These are phyloP conservation scores for Ananas comosus DNA, from an alignment of 176 grass and related monocot species.

Conservation along the genomic window DNA sequence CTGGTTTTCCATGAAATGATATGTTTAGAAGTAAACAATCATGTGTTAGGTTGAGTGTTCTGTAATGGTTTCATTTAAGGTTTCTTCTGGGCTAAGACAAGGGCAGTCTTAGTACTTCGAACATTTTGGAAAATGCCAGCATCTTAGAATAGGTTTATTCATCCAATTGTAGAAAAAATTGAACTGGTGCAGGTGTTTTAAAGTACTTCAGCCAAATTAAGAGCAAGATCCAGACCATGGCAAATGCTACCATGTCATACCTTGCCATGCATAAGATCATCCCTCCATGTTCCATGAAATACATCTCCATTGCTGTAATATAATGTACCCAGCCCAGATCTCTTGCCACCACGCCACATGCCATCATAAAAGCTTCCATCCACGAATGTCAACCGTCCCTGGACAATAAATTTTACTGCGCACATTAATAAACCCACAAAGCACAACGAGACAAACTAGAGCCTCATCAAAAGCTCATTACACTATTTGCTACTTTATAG, in stretches of 20 bases:
- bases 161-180: too few relatives aligned
- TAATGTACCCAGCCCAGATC: slow-evolving; percentile 75
- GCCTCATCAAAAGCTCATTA: neutral
- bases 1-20: too few relatives aligned
- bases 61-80: too few relatives aligned
- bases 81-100: too few relatives aligned
- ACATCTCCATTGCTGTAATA: slow-evolving; percentile 88
- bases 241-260: slow-evolving; percentile 26
- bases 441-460: neutral
- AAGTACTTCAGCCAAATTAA: neutral
- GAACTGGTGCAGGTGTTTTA: neutral
- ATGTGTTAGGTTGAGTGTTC: too few relatives aligned
- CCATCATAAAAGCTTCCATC: slow-evolving; percentile 94
- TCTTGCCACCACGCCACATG: slow-evolving; percentile 87
- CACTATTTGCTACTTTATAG: neutral
- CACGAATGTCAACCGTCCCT: slow-evolving; percentile 59
- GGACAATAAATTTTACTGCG: neutral
- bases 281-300: slow-evolving; percentile 93
- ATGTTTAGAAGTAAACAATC: too few relatives aligned
- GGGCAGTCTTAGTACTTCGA: too few relatives aligned
- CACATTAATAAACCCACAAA: neutral
- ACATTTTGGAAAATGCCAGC: too few relatives aligned
- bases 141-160: too few relatives aligned
- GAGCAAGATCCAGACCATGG: neutral
- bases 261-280: slow-evolving; percentile 96